phyloP scores from a whole-genome alignment of 805 yeast genomes.

The Hanseniaspora valbyensis region DNA sequence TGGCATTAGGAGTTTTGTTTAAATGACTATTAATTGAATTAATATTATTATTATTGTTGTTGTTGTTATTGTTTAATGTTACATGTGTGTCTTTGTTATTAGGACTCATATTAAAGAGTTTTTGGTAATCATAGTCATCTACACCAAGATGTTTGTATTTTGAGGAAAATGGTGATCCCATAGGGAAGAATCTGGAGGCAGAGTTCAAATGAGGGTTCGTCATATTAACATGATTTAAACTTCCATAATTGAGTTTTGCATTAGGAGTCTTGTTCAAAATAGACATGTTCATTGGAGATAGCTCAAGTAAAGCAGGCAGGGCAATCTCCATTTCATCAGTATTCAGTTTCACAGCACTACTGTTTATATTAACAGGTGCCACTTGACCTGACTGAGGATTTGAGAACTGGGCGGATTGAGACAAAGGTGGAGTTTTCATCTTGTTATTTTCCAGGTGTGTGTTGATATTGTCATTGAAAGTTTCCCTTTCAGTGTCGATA shows the following conservation, averaged over 20 bases:
- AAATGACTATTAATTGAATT: not conserved
- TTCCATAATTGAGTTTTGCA: not conserved
- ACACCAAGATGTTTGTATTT: not conserved
- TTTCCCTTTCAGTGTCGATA: not conserved
- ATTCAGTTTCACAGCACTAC: not conserved
- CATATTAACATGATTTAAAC: not conserved
- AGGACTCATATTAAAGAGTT: conserved; percentile 7
- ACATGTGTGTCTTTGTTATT: conserved; percentile 14
- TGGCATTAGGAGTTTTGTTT: conserved; percentile 2
- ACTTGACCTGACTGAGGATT: not conserved
- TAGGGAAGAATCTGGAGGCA: conserved; percentile 7
- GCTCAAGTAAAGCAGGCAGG: conserved; percentile 6
- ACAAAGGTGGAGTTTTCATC: conserved; percentile 11
- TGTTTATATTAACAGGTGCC: not conserved
- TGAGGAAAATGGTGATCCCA: conserved; percentile 10
- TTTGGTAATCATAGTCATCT: conserved; percentile 14
- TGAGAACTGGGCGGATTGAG: not conserved
- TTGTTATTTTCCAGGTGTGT: not conserved
- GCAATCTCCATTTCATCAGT: conserved; percentile 13
- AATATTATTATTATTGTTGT: too few relatives aligned
- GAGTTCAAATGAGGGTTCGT: conserved; percentile 7
- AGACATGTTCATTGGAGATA: conserved; percentile 13
- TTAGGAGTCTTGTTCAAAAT: conserved; percentile 11
- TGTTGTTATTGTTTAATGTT: conserved; percentile 8
- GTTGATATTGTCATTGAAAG: not conserved